phyloP scores from a whole-genome alignment of 2,329 filamentous ascomycete species.

The Sarocladium strictum region DNA sequence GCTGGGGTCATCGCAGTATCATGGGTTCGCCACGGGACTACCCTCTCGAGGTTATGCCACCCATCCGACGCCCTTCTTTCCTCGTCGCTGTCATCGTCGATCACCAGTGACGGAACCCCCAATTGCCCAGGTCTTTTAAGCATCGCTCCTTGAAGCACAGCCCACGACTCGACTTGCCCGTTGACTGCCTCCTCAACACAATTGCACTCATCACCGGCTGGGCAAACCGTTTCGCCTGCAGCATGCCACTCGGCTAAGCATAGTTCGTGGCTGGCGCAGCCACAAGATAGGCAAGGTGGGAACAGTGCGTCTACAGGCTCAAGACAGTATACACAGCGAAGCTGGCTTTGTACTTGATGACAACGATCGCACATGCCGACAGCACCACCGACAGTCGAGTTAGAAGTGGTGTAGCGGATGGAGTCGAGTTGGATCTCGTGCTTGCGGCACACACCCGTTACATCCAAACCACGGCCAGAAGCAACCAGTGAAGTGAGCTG shows the following conservation, averaged over 20 bases:
- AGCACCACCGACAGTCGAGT: slow-evolving; percentile 36
- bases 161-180: slow-evolving; percentile 57
- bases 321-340: slow-evolving; percentile 57
- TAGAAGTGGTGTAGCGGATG: slow-evolving; percentile 38
- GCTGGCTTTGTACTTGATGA: slow-evolving; percentile 47
- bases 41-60: slow-evolving; percentile 24
- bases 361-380: slow-evolving; percentile 47
- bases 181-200: slow-evolving; percentile 51
- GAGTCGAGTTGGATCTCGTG: slow-evolving; percentile 60
- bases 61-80: slow-evolving; percentile 31
- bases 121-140: slow-evolving; percentile 19
- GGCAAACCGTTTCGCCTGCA: slow-evolving; percentile 50
- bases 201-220: slow-evolving; percentile 59
- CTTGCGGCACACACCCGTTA: slow-evolving; percentile 56
- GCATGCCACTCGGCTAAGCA: slow-evolving; percentile 56
- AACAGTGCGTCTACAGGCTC: slow-evolving; percentile 56
- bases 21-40: slow-evolving; percentile 13
- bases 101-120: slow-evolving; percentile 21
- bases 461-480: slow-evolving; percentile 53
- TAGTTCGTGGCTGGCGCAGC: slow-evolving; percentile 53
- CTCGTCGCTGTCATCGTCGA: slow-evolving; percentile 21
- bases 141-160: slow-evolving; percentile 36
- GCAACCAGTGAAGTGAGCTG: slow-evolving; percentile 43
- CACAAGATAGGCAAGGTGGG: slow-evolving; percentile 55
- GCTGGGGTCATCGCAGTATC: slow-evolving; percentile 15